Percentiles rank a stretch among this genome's conserved stretches.
These are phyloP conservation scores for Combretum micranthum DNA, from an alignment of 345 rosid species.

Conservation along the genomic window DNA sequence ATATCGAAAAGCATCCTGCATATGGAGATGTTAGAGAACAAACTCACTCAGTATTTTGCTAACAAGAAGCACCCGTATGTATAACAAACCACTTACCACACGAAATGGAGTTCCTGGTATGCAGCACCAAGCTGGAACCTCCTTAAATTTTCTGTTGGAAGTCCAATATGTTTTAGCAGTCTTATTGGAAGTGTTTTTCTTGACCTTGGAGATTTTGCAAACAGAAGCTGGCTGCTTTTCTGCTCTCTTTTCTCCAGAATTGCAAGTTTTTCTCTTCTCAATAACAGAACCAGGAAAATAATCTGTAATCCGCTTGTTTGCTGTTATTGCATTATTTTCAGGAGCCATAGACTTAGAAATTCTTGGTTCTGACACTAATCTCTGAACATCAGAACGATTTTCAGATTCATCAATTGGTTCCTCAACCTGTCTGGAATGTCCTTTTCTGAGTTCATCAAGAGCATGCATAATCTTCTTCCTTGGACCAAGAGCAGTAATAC, in stretches of 20 bases:
- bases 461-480: slow-evolving; percentile 87
- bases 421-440: slow-evolving; percentile 16
- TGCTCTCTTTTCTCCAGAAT: slow-evolving; percentile 20
- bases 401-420: slow-evolving; percentile 16
- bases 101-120: slow-evolving; percentile 83
- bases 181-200: slow-evolving; percentile 28
- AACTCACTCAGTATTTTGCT: not conserved
- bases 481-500: slow-evolving; percentile 84
- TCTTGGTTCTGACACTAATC: slow-evolving; percentile 25
- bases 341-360: slow-evolving; percentile 23
- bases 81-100: slow-evolving; percentile 49
- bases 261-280: slow-evolving; percentile 27
- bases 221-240: slow-evolving; percentile 28
- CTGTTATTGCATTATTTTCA: slow-evolving; percentile 33
- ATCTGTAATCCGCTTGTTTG: slow-evolving; percentile 84
- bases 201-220: slow-evolving; percentile 19
- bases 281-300: slow-evolving; percentile 48
- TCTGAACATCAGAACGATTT: slow-evolving; percentile 11
- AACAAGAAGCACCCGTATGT: too few species aligned
- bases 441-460: slow-evolving; percentile 46
- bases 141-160: slow-evolving; percentile 40
- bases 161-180: slow-evolving; percentile 11
- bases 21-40: slow-evolving; percentile 8
- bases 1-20: slow-evolving; percentile 94
- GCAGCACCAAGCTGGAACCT: slow-evolving; percentile 72